Evolutionary conservation across 1,284 basidiomycete genomes (phyloP).

Genomic region (Fistulinella cinereoalba): DNA sequence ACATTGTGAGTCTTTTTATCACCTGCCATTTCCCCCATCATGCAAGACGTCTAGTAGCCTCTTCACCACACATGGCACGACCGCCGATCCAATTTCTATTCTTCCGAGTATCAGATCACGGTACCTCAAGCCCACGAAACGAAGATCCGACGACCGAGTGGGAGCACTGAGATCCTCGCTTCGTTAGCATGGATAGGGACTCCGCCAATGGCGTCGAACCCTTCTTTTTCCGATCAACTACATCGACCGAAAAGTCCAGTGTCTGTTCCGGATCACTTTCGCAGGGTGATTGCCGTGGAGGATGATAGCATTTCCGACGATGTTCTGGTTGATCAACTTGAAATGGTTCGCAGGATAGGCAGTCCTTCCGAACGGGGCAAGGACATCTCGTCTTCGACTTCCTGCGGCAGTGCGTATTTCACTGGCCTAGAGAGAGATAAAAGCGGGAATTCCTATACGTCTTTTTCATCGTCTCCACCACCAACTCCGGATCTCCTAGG

Average conservation of each 20-base stretch:
- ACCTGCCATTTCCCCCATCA: not conserved
- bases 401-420: not conserved
- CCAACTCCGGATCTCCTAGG: not conserved
- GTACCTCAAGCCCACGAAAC: not conserved
- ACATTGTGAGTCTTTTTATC: conserved; percentile 22
- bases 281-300: conserved; percentile 43
- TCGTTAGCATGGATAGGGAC: conserved; percentile 32
- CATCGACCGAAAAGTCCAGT: not conserved
- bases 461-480: not conserved
- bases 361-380: not conserved
- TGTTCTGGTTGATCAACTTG: conserved; percentile 43
- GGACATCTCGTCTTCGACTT: not conserved
- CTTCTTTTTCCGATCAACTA: not conserved
- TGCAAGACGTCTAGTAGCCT: conserved; percentile 23
- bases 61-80: conserved; percentile 32
- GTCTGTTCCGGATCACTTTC: conserved; percentile 8
- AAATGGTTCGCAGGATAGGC: conserved; percentile 36
- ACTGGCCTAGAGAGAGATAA: not conserved
- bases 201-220: not conserved
- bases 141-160: conserved; percentile 8
- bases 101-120: not conserved
- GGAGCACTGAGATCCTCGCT: conserved; percentile 28
- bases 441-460: not conserved
- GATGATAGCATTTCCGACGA: conserved; percentile 50
- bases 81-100: conserved; percentile 22